Base-by-base conservation (phyloP, 2,329 filamentous ascomycete genomes). In the Scopulariopsis brevicaulis region DNA sequence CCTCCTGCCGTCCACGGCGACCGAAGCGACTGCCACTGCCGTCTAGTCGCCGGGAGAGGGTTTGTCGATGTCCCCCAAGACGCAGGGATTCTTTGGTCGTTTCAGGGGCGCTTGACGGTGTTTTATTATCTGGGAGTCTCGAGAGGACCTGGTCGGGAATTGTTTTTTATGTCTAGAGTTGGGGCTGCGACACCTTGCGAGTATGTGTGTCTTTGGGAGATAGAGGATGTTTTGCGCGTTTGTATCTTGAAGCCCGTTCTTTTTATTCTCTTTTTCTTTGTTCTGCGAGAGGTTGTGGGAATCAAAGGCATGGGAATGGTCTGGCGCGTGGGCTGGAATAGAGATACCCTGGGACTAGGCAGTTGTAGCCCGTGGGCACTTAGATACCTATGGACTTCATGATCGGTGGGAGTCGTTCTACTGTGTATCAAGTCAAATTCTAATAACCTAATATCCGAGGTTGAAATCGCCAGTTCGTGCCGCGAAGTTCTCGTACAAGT, bases 1-100 rank as follows among this genome's bases (percentile, higher is more conserved):
- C 28, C 52, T 58, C 10, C 51, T 58, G 52, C 56, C 53, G 28
- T 51, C 56, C 25, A 58, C 56, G 4, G 54, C 56, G 34, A 40
- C 52, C 18, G 20, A 24, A 10, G 51, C 37, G 8, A 40, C 56
- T 14, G 55, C 55, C 5, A 43, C 55, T 4, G 55, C 48, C 32
- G 37, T 28, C 48, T 57, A 57, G 51, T 8, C 11, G 51, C 4
- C 25, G 51, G n/a, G 20, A 14, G 24, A 8, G 46, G 6, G 7
- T 22, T n/a, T 22, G 22, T 50, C 22, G 20, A 24, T 22, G 20
- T 24, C 46, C 20, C 46, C 46, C 18, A 20, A 20, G 22, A 50
- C 46, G 22, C 20, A 10, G 46, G 22, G 22, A 8, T 50, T 50
- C 2, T 10, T 50, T 24, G 20, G 22, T 24, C 46, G 46, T 20